Evolutionary conservation across 2,329 filamentous ascomycete genomes (phyloP).

Genomic region (Atkinsonella hypoxylon): DNA sequence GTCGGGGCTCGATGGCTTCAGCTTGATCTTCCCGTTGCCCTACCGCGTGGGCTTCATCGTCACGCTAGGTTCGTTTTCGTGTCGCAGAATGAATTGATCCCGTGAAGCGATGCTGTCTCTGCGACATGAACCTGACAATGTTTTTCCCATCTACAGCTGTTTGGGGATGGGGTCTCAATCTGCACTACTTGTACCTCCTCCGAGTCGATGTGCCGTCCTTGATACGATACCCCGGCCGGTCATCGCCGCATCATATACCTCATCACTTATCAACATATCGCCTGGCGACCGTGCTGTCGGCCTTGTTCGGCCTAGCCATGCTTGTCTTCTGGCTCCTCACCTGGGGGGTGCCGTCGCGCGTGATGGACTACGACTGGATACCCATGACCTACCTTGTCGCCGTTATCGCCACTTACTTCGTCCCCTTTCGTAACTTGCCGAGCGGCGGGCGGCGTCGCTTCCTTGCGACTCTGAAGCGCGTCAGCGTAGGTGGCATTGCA

Average conservation of each 20-base stretch:
- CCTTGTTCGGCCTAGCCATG: conserved; percentile 59
- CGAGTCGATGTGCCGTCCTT: conserved; percentile 81
- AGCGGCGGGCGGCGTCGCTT: conserved; percentile 64
- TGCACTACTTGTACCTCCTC: conserved; percentile 69
- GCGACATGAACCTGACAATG: not conserved
- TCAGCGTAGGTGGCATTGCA: conserved; percentile 76
- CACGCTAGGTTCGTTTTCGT: conserved; percentile 58
- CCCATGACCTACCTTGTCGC: conserved; percentile 73
- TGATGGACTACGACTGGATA: conserved; percentile 71
- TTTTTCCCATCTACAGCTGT: conserved; percentile 50
- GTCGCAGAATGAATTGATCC: too few relatives aligned
- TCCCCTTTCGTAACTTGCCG: conserved; percentile 58
- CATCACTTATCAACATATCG: conserved; percentile 80
- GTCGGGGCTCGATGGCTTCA: conserved; percentile 69
- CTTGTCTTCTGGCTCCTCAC: conserved; percentile 76
- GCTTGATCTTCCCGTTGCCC: conserved; percentile 74
- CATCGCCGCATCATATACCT: conserved; percentile 55
- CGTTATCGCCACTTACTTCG: conserved; percentile 57
- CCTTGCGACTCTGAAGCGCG: conserved; percentile 61
- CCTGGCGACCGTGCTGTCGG: conserved; percentile 64
- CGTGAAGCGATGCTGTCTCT: not conserved
- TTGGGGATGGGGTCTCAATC: conserved; percentile 90
- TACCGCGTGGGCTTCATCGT: conserved; percentile 80
- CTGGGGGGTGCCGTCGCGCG: conserved; percentile 53
- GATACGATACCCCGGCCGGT: conserved; percentile 72